Evolutionary conservation across 2,329 filamentous ascomycete species (phyloP), one percentile per base, ranked within the genome.

Genomic region (Erysiphe neolycopersici): DNA sequence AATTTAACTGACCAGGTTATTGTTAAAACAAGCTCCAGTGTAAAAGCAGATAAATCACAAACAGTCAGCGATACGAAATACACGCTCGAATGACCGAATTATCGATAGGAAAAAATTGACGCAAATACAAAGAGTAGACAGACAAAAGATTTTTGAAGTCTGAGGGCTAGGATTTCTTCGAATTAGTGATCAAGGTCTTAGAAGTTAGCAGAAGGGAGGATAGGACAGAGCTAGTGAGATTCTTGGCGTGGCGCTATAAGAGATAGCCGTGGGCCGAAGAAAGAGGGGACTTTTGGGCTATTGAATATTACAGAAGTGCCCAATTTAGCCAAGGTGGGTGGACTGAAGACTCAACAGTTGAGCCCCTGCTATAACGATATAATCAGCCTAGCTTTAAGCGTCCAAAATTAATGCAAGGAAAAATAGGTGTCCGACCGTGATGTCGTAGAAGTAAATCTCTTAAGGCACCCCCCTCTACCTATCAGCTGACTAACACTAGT

Each of bases 71-170:
- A 55, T 52, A 56, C 52, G 50, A 54, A 56, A 55, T 51, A 52
- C 22, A 9, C 8, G 55, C 54, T 49, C 50, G 47, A 53, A 48
- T 51, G 54, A 52, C 51, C 52, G 52, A 52, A 49, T 53, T 53
- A 54, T 55, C 54, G 52, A 57, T 49, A 54, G 48, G 47, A 56
- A 57, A 58, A 50, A 55, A 55, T 53, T 50, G 53, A 51, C 48
- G 52, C 52, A 53, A 51, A 51, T 43, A 50, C 49, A 14, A 43
- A 32, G 22, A 30, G 38, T 22, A 41, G 26, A 9, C 32, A 22
- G 38, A 41, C 22, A 41, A 41, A 8, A 26, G 22, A 26, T 26
- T 26, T 26, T 4, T 26, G 22, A 26, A 26, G 8, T 26, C 22
- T 26, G 22, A 22, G 29, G 31, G 31, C 18, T 30, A 22, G 17